Evolutionary conservation across 768 basidiomycete species (phyloP).

Genomic region (Podaxis sp.): DNA sequence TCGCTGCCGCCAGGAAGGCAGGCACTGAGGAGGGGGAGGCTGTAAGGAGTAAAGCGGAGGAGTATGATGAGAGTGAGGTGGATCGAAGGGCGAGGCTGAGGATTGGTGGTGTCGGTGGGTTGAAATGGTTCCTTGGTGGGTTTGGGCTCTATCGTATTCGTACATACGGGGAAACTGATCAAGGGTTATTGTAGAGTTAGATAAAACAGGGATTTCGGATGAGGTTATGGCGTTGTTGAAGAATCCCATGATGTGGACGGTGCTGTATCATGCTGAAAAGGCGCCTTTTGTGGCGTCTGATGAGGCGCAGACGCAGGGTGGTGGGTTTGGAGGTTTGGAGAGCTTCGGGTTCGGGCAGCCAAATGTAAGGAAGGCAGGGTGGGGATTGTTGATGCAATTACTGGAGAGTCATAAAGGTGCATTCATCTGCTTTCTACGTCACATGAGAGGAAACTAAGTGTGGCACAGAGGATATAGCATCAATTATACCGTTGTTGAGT

Average conservation of each 20-base stretch:
- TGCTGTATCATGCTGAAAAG: constrained; percentile 38
- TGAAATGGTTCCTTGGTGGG: constrained; percentile 62
- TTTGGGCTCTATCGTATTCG: constrained; percentile 1
- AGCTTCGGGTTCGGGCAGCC: constrained; percentile 66
- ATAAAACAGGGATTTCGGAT: constrained; percentile 13
- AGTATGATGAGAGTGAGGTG: constrained; percentile 62
- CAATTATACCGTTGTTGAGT: constrained; percentile 44
- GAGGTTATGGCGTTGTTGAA: constrained; percentile 36
- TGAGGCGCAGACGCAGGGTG: background rate
- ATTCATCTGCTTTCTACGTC: background rate
- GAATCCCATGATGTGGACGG: constrained; percentile 58
- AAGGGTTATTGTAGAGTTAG: background rate
- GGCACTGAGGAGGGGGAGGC: background rate
- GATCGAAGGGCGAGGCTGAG: constrained; percentile 70
- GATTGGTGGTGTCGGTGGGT: constrained; percentile 60
- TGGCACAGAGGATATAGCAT: constrained; percentile 19
- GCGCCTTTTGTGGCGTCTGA: constrained; percentile 34
- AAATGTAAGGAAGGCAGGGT: constrained; percentile 66
- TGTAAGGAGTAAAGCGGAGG: constrained; percentile 44
- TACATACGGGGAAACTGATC: background rate
- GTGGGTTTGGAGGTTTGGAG: constrained; percentile 20
- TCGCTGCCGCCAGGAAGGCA: constrained; percentile 4
- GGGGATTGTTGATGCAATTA: constrained; percentile 49
- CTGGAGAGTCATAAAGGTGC: constrained; percentile 43
- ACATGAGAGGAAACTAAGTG: background rate